phyloP scores from a whole-genome alignment of 75 land plant genomes.

The Sequoiadendron giganteum region DNA sequence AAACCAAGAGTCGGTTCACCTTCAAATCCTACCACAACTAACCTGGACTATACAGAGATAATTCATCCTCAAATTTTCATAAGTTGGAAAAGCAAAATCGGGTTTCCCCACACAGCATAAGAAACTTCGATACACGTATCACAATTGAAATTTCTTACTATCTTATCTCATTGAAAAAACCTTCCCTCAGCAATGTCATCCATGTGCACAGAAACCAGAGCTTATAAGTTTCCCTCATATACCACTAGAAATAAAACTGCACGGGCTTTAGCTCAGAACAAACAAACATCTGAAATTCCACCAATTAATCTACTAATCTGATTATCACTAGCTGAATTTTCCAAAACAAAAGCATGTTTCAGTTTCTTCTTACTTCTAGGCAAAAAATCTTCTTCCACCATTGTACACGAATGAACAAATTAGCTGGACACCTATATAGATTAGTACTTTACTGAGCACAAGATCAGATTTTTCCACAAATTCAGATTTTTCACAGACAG shows the following conservation, averaged over 20 bases:
- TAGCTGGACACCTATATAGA: background rate
- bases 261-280: background rate
- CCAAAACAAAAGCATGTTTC: background rate
- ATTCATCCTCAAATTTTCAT: background rate
- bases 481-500: background rate
- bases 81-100: background rate
- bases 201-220: background rate
- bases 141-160: background rate
- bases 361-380: background rate
- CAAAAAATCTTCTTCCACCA: background rate
- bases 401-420: background rate
- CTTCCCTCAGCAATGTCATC: background rate
- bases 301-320: background rate
- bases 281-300: background rate
- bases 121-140: background rate
- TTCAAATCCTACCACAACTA: background rate
- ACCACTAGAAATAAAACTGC: background rate
- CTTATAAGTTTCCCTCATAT: background rate
- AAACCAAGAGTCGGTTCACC: background rate
- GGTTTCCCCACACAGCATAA: background rate
- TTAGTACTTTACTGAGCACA: background rate
- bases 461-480: no score
- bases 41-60: background rate
- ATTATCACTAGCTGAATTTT: background rate
- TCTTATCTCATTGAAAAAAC: background rate